Evolutionary conservation across 2,329 filamentous ascomycete genomes (phyloP).

Genomic region (Aspergillus felis): DNA sequence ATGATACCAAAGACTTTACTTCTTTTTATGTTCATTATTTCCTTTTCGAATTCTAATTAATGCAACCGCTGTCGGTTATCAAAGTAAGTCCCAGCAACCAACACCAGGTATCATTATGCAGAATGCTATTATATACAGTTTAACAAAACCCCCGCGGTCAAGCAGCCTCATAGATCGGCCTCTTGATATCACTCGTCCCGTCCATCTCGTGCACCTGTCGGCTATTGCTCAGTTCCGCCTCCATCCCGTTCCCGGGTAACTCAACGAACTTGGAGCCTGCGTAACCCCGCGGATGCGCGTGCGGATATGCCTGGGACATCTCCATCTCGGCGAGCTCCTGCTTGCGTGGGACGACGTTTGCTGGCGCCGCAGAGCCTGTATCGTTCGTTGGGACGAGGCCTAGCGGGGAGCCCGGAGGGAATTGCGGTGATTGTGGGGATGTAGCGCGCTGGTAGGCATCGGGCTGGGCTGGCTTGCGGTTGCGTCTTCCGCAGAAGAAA

Average conservation of each 20-base stretch:
- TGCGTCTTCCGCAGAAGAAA: slow-evolving; percentile 7
- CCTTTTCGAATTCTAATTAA: too few species aligned
- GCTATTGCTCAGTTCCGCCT: slow-evolving; percentile 2
- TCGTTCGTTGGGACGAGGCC: background rate
- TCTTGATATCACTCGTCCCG: background rate
- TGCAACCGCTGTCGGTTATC: too few species aligned
- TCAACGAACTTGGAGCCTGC: background rate
- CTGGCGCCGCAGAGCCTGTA: background rate
- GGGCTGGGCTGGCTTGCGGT: background rate
- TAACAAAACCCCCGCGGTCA: background rate
- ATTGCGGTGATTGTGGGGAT: background rate
- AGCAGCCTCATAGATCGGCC: background rate
- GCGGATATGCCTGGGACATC: background rate
- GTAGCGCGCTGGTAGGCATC: background rate
- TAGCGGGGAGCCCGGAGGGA: background rate
- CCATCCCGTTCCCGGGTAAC: background rate
- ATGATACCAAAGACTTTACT: background rate
- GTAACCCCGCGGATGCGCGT: background rate
- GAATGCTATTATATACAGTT: background rate
- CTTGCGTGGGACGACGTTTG: background rate
- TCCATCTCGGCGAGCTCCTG: background rate
- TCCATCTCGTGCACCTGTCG: slow-evolving; percentile 6
- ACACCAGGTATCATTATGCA: background rate
- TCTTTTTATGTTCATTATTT: too few species aligned
- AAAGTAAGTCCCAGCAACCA: background rate